A percentile compares a stretch with the other conserved stretches of the same genome.
These are phyloP conservation scores for Stipa capillata DNA, from an alignment of 176 grass and related monocot species.

Conservation along the genomic window DNA sequence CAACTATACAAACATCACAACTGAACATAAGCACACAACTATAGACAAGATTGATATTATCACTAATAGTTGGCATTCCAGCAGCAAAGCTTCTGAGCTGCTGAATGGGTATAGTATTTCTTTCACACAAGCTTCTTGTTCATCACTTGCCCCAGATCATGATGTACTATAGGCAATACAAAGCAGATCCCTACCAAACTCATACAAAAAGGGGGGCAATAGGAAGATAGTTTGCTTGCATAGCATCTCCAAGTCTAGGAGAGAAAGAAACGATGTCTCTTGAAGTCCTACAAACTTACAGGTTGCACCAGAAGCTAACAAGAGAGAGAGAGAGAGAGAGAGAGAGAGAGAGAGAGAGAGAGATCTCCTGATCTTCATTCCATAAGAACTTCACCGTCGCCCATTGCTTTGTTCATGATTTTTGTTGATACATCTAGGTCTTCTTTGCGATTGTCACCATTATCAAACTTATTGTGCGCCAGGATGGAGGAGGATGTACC, in stretches of 20 bases:
- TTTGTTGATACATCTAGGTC: conserved; percentile 22
- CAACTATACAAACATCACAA: not conserved
- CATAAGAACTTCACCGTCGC: conserved; percentile 41
- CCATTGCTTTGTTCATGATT: conserved; percentile 46
- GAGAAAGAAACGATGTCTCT: too few relatives aligned
- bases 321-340: too few relatives aligned
- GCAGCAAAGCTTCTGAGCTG: conserved; percentile 40
- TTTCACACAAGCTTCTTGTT: conserved; percentile 13
- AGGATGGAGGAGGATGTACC: not conserved
- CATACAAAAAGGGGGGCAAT: conserved; percentile 19
- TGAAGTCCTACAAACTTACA: conserved; percentile 41
- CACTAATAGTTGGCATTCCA: conserved; percentile 23
- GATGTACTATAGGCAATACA: conserved; percentile 24
- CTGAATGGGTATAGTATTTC: conserved; percentile 29
- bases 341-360: too few relatives aligned
- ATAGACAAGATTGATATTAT: not conserved
- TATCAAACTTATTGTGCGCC: not conserved
- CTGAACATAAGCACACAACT: not conserved
- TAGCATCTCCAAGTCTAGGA: too few relatives aligned
- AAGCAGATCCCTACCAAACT: conserved; percentile 24
- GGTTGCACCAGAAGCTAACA: conserved; percentile 19
- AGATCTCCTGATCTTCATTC: conserved; percentile 32
- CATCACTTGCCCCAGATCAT: conserved; percentile 19
- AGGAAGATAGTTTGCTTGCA: conserved; percentile 30
- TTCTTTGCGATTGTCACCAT: not conserved